phyloP scores from a whole-genome alignment of 164 flowering plant genomes.

The Taxillus chinensis region DNA sequence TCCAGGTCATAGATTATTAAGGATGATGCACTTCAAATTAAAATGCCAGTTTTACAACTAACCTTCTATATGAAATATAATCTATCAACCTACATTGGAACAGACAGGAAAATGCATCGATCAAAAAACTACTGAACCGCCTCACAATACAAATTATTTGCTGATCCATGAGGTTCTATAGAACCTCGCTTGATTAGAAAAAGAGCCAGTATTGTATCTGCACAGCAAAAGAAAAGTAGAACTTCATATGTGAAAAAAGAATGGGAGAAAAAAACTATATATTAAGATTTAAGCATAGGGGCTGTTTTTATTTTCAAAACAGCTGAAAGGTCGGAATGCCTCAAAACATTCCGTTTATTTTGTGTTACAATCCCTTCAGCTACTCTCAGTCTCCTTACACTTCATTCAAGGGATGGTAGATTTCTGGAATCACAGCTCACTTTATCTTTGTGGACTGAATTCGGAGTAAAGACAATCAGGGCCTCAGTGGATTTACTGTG shows the following conservation, averaged over 20 bases:
- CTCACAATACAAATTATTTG: neutral
- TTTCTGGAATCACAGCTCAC: conserved; percentile 15
- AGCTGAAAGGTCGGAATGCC: conserved; percentile 71
- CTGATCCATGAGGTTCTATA: neutral
- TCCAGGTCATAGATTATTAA: neutral
- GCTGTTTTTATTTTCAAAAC: conserved; percentile 22
- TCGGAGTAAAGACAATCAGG: conserved; percentile 11
- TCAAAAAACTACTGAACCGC: neutral
- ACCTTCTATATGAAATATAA: neutral
- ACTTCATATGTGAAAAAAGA: no score
- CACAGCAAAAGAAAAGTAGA: conserved; percentile 7
- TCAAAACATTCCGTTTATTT: conserved; percentile 33
- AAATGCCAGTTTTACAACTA: neutral
- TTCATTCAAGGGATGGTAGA: conserved; percentile 22
- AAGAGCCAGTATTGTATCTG: conserved; percentile 55
- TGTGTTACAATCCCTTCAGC: conserved; percentile 11
- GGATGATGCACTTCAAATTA: neutral
- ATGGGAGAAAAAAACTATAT: neutral
- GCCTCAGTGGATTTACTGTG: conserved; percentile 17
- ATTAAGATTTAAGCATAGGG: neutral
- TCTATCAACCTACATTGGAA: neutral
- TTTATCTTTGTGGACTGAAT: conserved; percentile 11
- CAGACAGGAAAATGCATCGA: neutral
- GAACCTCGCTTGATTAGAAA: conserved; percentile 31
- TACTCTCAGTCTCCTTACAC: conserved; percentile 26